A percentile compares a stretch with the other conserved stretches of the same genome.
These are phyloP conservation scores for Penicillium crustosum DNA, from an alignment of 2,329 filamentous ascomycete genomes.

Conservation along the genomic window DNA sequence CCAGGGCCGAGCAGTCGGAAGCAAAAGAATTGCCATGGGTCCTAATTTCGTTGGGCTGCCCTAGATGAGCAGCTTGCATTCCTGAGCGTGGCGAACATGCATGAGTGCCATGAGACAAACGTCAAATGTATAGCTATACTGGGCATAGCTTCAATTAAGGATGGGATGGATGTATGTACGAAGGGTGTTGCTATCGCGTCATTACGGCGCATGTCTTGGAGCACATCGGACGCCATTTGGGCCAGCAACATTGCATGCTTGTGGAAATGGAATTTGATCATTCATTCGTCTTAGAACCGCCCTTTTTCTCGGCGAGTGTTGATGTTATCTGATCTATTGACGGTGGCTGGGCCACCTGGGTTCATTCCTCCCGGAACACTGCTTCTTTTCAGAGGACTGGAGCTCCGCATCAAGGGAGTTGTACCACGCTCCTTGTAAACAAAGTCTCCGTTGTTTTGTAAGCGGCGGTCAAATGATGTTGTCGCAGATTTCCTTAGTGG, in stretches of 20 bases:
- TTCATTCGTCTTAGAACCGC: constrained; percentile 26
- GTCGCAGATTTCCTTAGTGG: constrained; percentile 77
- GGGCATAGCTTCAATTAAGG: constrained; percentile 1
- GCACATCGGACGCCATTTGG: constrained; percentile 1
- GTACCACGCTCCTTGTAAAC: constrained; percentile 37
- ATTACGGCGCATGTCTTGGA: constrained; percentile 1
- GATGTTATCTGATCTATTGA: constrained; percentile 37
- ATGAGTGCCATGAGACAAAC: constrained; percentile 1
- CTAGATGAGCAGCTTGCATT: constrained; percentile 13
- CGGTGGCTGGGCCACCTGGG: constrained; percentile 26
- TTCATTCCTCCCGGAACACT: constrained; percentile 41
- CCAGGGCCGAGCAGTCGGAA: not conserved
- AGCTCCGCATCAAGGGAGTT: constrained; percentile 40
- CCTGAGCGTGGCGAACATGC: constrained; percentile 13
- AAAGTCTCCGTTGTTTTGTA: constrained; percentile 42
- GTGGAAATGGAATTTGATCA: constrained; percentile 7
- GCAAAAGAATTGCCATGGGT: not conserved
- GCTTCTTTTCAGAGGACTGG: constrained; percentile 46
- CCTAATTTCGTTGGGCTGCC: not conserved
- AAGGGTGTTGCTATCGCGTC: not conserved
- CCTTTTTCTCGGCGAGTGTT: constrained; percentile 32
- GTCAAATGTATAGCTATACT: constrained; percentile 5
- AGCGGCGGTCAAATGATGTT: constrained; percentile 50
- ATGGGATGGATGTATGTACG: constrained; percentile 7
- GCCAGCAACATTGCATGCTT: not conserved